phyloP scores from a whole-genome alignment of 1,139 yeast species.

The Casaregolazyma suthepensis region DNA sequence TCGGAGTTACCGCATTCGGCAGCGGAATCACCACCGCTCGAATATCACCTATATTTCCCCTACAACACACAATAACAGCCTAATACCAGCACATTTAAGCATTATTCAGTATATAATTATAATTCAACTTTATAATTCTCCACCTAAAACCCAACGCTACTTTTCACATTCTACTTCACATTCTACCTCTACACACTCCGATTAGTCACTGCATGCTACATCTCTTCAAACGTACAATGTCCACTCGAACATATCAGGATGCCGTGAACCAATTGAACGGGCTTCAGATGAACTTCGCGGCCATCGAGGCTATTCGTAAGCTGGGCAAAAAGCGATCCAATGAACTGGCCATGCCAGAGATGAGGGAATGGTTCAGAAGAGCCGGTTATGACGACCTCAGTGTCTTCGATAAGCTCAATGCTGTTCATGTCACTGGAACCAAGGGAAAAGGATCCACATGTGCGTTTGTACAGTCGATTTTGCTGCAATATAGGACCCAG shows the following conservation, averaged over 20 bases:
- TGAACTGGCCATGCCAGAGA: constrained; percentile 72
- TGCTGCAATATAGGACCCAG: constrained; percentile 51
- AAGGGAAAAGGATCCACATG: constrained; percentile 98
- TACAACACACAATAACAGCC: background rate
- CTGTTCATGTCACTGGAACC: constrained; percentile 93
- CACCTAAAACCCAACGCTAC: too few species aligned
- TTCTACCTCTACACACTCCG: background rate
- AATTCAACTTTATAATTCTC: background rate
- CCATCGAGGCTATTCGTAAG: constrained; percentile 73
- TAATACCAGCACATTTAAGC: background rate
- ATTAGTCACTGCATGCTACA: constrained; percentile 5
- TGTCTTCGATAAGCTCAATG: constrained; percentile 68
- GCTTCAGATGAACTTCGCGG: constrained; percentile 85
- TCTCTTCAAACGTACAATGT: constrained; percentile 3
- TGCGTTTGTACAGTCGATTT: constrained; percentile 82
- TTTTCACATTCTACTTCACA: too few species aligned
- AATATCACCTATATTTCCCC: background rate
- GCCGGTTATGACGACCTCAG: constrained; percentile 56
- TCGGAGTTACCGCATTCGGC: background rate
- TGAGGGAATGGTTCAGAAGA: constrained; percentile 84
- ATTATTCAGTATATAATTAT: background rate
- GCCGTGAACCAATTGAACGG: constrained; percentile 83
- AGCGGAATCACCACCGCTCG: background rate
- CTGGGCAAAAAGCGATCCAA: constrained; percentile 60
- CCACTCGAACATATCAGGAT: constrained; percentile 24